Evolutionary conservation across 306 rosid species (phyloP).

Genomic region (Benincasa hispida): DNA sequence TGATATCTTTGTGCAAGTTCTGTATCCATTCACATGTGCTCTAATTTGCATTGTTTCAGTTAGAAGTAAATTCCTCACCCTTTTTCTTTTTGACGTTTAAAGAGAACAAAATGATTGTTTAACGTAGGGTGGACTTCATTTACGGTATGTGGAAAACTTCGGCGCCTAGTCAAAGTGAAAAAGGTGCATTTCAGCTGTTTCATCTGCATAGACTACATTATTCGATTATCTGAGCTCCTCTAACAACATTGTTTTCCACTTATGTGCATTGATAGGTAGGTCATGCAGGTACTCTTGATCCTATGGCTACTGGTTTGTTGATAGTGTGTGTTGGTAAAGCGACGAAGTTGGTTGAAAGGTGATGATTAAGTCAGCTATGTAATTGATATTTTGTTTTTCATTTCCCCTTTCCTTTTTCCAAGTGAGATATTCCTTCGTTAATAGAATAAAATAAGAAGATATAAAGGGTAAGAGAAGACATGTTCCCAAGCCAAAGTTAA

Average conservation of each 20-base stretch:
- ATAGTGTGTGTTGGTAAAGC: slow-evolving; percentile 96
- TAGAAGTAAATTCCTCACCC: background rate
- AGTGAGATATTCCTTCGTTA: background rate
- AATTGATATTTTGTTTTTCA: background rate
- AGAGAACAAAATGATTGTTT: slow-evolving; percentile 6
- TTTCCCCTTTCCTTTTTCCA: background rate
- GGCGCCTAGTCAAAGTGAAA: slow-evolving; percentile 87
- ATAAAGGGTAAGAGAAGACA: background rate
- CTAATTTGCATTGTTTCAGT: background rate
- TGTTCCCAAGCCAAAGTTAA: background rate
- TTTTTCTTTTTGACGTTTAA: background rate
- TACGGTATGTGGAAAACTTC: slow-evolving; percentile 90
- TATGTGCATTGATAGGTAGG: slow-evolving; percentile 58
- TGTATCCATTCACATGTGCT: background rate
- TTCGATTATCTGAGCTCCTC: slow-evolving; percentile 1
- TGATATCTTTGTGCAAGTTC: background rate
- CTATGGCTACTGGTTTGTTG: slow-evolving; percentile 96
- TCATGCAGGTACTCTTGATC: slow-evolving; percentile 97
- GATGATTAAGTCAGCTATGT: slow-evolving; percentile 4
- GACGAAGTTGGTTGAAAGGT: slow-evolving; percentile 79
- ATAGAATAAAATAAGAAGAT: too few relatives aligned
- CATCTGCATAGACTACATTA: background rate
- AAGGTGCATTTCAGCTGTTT: slow-evolving; percentile 36
- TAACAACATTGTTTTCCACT: background rate
- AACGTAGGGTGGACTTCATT: slow-evolving; percentile 92